Base-by-base conservation (phyloP, 2,329 filamentous ascomycete genomes). In the Curvularia hawaiiensis region DNA sequence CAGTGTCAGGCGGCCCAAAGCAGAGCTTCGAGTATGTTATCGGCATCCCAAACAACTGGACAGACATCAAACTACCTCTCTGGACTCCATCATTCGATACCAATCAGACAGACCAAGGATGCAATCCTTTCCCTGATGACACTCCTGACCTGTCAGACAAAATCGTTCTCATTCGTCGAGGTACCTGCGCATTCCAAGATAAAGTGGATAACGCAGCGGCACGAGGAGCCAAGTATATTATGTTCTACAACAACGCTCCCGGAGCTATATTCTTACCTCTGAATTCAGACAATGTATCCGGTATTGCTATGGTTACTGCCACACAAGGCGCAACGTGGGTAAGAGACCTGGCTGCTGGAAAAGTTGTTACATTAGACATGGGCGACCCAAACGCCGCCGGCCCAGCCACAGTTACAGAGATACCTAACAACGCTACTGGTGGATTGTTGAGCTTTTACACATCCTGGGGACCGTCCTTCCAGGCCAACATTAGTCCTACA, bases 391-490 rank as follows among this genome's bases (percentile, higher is more conserved):
- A 30, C 1, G 9, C 9, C 1, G 9, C 9, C n/a, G n/a, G 2
- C n/a, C n/a, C 26, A 24, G 6, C 41, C 24, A 22, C 10, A 8
- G 0, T 41, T 31, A n/a, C 9, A 14, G 1, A 30, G 3, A 14
- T 10, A 6, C 38, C 35, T n/a, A 53, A 53, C 18, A 24, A 24
- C 11, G 3, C 1, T 1, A 41, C 33, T 22, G 51, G 51, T n/a
- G 43, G 51, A 22, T 39, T 22, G 3, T 6, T 41, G 7, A 40
- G 43, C 26, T 6, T 22, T 1, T 39, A 11, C 12, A 40, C 41
- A 6, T 14, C n/a, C 7, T 88, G 85, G 85, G 85, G 85, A 4
- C 85, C 85, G 2, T 85, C 82, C 3, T 87, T 80, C 68, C 84
- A 88, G 65, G 76, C 84, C 62, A 79, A 83, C 41, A 69, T 83